A percentile compares a stretch with the other conserved stretches of the same genome.
These are phyloP conservation scores for Mortierella polycephala DNA, from an alignment of 371 early-diverging fungal species.

Conservation along the genomic window DNA sequence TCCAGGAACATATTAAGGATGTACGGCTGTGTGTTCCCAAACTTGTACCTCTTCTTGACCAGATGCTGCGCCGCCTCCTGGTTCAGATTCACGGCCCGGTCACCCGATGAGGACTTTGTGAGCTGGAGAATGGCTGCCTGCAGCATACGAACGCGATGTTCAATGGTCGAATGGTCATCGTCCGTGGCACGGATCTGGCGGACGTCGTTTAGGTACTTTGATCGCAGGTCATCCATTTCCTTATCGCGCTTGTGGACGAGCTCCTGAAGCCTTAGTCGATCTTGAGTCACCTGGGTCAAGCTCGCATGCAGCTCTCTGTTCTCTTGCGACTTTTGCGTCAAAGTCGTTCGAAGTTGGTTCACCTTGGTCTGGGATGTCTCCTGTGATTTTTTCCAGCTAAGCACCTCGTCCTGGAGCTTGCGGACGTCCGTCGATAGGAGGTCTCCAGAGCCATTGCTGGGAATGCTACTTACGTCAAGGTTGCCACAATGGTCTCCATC, in stretches of 20 bases:
- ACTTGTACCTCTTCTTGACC: slow-evolving; percentile 49
- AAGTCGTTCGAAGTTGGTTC: slow-evolving; percentile 33
- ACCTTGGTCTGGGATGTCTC: slow-evolving; percentile 45
- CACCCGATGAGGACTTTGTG: slow-evolving; percentile 50
- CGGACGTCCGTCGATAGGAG: slow-evolving; percentile 30
- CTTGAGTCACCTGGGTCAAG: slow-evolving; percentile 41
- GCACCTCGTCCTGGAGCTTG: slow-evolving; percentile 46
- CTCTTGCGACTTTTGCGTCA: slow-evolving; percentile 49
- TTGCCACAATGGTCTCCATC: not conserved
- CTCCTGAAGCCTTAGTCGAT: slow-evolving; percentile 48
- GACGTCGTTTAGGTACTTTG: slow-evolving; percentile 52
- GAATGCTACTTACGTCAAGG: not conserved
- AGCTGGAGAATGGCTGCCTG: slow-evolving; percentile 51
- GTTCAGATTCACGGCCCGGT: slow-evolving; percentile 44
- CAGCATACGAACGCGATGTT: slow-evolving; percentile 44
- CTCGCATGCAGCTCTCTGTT: slow-evolving; percentile 33
- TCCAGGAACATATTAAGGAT: slow-evolving; percentile 54
- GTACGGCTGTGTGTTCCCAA: slow-evolving; percentile 49
- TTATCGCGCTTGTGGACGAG: slow-evolving; percentile 50
- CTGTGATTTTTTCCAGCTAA: slow-evolving; percentile 48
- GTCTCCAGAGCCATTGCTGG: slow-evolving; percentile 18
- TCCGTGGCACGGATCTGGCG: slow-evolving; percentile 53
- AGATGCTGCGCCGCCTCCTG: slow-evolving; percentile 31
- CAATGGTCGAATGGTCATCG: slow-evolving; percentile 52
- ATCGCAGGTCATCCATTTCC: slow-evolving; percentile 51